These are phyloP conservation scores for Kodamaea neixiangensis DNA, from an alignment of 805 yeast genomes.

Conservation along the genomic window DNA sequence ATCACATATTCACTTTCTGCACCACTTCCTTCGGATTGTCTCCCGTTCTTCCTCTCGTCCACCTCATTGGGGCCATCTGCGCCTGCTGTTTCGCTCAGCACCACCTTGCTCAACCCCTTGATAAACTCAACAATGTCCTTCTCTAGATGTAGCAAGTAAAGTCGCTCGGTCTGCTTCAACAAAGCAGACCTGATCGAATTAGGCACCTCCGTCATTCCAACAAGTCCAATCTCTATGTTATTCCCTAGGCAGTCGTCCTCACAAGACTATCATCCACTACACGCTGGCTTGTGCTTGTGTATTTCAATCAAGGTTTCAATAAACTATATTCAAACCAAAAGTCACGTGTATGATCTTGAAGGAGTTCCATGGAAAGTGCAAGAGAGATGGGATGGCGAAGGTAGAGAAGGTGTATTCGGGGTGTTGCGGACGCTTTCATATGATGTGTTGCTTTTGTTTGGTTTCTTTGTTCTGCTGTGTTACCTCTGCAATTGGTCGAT, in stretches of 20 bases:
- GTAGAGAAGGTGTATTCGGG: not conserved
- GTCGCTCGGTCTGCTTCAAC: conserved; percentile 22
- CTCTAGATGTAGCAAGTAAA: conserved; percentile 23
- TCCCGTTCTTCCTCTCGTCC: conserved; percentile 1
- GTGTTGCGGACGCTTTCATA: no score
- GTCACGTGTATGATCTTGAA: conserved; percentile 5
- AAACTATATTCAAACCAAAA: not conserved
- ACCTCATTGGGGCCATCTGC: not conserved
- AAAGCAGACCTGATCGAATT: conserved; percentile 20
- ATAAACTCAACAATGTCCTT: conserved; percentile 22
- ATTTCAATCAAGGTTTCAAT: conserved; percentile 4
- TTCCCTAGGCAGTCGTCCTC: not conserved
- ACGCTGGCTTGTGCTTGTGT: not conserved
- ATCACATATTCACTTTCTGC: conserved; percentile 10
- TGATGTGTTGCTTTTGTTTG: no score
- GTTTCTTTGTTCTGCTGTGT: no score
- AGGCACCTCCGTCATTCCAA: conserved; percentile 19
- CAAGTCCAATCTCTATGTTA: not conserved
- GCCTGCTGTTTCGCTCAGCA: not conserved
- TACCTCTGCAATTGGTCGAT: no score
- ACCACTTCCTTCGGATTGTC: not conserved
- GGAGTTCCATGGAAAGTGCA: not conserved
- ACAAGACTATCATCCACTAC: not conserved
- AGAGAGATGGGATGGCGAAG: conserved; percentile 5
- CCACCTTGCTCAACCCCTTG: conserved; percentile 7